These are phyloP conservation scores for Colletotrichum brevisporum DNA, from an alignment of 2,329 filamentous ascomycete species.

Conservation along the genomic window DNA sequence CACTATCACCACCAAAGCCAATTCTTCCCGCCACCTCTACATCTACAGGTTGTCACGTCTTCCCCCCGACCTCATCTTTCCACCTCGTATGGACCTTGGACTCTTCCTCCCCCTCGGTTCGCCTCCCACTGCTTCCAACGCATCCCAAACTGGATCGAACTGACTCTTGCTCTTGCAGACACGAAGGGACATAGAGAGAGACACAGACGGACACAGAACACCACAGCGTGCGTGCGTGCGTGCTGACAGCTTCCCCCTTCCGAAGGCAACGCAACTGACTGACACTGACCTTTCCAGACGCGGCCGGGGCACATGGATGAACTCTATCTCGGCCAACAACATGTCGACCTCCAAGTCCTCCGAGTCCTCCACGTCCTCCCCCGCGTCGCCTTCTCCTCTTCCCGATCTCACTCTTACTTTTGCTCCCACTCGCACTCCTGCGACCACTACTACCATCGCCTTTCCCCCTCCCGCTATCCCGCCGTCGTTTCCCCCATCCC, in stretches of 20 bases:
- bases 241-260: not conserved
- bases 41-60: too few relatives aligned
- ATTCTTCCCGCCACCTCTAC: too few relatives aligned
- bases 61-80: too few relatives aligned
- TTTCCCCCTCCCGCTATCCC: not conserved
- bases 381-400: slow-evolving; percentile 14
- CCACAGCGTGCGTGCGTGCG: not conserved
- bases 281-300: slow-evolving; percentile 41
- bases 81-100: not conserved
- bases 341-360: too few relatives aligned
- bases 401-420: not conserved
- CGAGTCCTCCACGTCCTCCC: slow-evolving; percentile 2
- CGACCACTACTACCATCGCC: not conserved
- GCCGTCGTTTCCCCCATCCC: not conserved
- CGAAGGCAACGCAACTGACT: slow-evolving; percentile 11
- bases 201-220: not conserved
- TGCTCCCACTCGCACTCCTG: slow-evolving; percentile 1
- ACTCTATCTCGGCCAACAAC: slow-evolving; percentile 34
- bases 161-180: too few relatives aligned
- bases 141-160: too few relatives aligned
- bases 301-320: slow-evolving; percentile 38
- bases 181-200: too few relatives aligned
- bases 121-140: not conserved
- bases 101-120: not conserved
- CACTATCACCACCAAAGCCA: not conserved